These are phyloP conservation scores for Ceratobasidium sp. DNA, from an alignment of 1,284 basidiomycete genomes.

Conservation along the genomic window DNA sequence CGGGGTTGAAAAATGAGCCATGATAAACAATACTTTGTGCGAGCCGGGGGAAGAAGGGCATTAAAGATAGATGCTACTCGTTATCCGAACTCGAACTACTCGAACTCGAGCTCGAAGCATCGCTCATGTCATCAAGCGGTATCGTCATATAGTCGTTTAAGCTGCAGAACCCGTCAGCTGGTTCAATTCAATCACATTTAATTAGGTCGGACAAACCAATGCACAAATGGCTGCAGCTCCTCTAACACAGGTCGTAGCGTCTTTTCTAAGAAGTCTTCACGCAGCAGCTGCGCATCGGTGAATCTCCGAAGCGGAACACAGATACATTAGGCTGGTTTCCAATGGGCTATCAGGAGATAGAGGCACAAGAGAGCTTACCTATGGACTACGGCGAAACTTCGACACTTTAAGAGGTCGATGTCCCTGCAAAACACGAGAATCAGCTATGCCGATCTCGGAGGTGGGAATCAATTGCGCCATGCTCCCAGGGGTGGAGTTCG, in stretches of 20 bases:
- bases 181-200: not conserved
- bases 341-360: not conserved
- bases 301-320: constrained; percentile 63
- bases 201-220: constrained; percentile 67
- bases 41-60: not conserved
- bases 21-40: not conserved
- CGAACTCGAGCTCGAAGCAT: constrained; percentile 42
- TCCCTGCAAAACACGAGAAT: constrained; percentile 62
- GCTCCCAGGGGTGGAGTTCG: not conserved
- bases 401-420: constrained; percentile 86
- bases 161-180: constrained; percentile 56
- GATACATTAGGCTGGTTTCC: not conserved
- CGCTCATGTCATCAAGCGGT: constrained; percentile 57
- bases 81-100: constrained; percentile 23
- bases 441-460: constrained; percentile 18
- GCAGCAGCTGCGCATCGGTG: constrained; percentile 76
- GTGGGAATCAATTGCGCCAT: constrained; percentile 14
- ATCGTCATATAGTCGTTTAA: constrained; percentile 74
- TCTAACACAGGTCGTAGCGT: constrained; percentile 64
- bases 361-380: constrained; percentile 59
- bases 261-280: constrained; percentile 71
- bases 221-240: constrained; percentile 79
- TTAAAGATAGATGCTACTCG: not conserved
- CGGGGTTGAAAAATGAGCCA: not conserved
- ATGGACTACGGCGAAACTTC: constrained; percentile 77